A percentile compares a stretch with the other conserved stretches of the same genome.
phyloP scores from a whole-genome alignment of 202 grass and related monocot genomes.

The Elaeis oleifera region DNA sequence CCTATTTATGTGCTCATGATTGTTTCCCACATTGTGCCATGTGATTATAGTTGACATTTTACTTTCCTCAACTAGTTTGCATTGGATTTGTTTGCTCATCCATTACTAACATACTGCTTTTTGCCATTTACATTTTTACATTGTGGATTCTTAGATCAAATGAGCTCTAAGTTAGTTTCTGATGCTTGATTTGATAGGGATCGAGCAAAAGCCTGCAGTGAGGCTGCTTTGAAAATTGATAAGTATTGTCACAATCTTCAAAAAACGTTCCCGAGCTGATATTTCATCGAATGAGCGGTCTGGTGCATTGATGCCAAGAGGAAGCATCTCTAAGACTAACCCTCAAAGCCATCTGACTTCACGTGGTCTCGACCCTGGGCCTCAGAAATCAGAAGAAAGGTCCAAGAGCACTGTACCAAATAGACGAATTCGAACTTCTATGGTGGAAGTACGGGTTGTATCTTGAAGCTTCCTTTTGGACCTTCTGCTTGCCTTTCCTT shows the following conservation, averaged over 20 bases:
- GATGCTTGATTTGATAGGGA: constrained; percentile 37
- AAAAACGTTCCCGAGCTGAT: constrained; percentile 65
- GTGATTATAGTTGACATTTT: neutral
- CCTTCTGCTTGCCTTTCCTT: neutral
- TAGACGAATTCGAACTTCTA: constrained; percentile 56
- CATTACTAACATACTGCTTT: no score
- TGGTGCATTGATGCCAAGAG: constrained; percentile 35
- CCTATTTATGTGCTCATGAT: neutral
- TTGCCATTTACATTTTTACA: constrained; percentile 19
- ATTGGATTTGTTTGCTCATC: neutral
- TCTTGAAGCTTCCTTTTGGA: constrained; percentile 14
- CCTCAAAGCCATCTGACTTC: constrained; percentile 50
- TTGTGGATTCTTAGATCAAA: constrained; percentile 9
- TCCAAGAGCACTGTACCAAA: constrained; percentile 52
- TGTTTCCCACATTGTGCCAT: neutral
- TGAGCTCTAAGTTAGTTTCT: constrained; percentile 7
- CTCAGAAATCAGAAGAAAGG: constrained; percentile 59
- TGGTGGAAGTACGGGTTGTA: constrained; percentile 40
- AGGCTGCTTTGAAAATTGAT: constrained; percentile 57
- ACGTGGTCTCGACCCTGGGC: constrained; percentile 47
- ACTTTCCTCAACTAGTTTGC: neutral
- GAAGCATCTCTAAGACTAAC: constrained; percentile 31
- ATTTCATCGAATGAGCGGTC: constrained; percentile 46
- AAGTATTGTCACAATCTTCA: constrained; percentile 37
- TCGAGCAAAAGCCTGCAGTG: constrained; percentile 38